Conservation (phyloP, 495 filamentous ascomycete species). For the Daldinia caldariorum region DNA sequence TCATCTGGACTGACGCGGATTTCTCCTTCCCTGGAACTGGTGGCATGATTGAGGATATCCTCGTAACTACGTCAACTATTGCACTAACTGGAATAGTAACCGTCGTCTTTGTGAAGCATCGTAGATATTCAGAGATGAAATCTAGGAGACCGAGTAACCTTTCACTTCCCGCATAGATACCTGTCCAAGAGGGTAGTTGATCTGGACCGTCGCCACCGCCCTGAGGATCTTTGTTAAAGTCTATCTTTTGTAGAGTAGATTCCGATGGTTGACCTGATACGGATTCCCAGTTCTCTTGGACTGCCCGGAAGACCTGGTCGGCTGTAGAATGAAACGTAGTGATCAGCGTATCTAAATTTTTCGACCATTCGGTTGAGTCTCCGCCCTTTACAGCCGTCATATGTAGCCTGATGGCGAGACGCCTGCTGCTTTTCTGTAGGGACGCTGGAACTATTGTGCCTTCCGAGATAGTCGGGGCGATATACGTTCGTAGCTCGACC, state of each 20-base stretch:
- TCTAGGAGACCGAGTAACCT: slow-evolving; percentile 71
- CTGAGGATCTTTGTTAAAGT: slow-evolving; percentile 52
- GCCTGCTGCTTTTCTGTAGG: slow-evolving; percentile 63
- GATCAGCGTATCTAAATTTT: slow-evolving; percentile 66
- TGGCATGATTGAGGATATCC: slow-evolving; percentile 73
- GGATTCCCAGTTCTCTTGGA: slow-evolving; percentile 82
- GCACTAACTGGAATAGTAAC: slow-evolving; percentile 71
- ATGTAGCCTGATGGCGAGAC: slow-evolving; percentile 73
- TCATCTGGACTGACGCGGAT: slow-evolving; percentile 59
- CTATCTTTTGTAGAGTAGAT: slow-evolving; percentile 46
- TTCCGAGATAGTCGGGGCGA: slow-evolving; percentile 66
- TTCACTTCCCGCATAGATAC: slow-evolving; percentile 74
- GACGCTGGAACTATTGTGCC: slow-evolving; percentile 56
- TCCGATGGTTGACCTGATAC: slow-evolving; percentile 59
- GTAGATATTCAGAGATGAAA: slow-evolving; percentile 62
- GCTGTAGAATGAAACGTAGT: slow-evolving; percentile 70
- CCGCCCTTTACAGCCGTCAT: slow-evolving; percentile 80
- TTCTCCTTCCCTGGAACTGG: slow-evolving; percentile 53
- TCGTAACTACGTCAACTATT: slow-evolving; percentile 70
- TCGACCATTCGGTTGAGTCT: slow-evolving; percentile 76
- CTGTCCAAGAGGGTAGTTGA: slow-evolving; percentile 73
- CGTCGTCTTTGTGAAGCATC: slow-evolving; percentile 64
- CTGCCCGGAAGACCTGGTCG: slow-evolving; percentile 77
- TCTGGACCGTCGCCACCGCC: slow-evolving; percentile 54
- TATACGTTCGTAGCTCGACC: slow-evolving; percentile 62